A percentile compares a stretch with the other conserved stretches of the same genome.
These are phyloP conservation scores for Peronospora destructor DNA, from an alignment of 352 stramenopile genomes.

Conservation along the genomic window DNA sequence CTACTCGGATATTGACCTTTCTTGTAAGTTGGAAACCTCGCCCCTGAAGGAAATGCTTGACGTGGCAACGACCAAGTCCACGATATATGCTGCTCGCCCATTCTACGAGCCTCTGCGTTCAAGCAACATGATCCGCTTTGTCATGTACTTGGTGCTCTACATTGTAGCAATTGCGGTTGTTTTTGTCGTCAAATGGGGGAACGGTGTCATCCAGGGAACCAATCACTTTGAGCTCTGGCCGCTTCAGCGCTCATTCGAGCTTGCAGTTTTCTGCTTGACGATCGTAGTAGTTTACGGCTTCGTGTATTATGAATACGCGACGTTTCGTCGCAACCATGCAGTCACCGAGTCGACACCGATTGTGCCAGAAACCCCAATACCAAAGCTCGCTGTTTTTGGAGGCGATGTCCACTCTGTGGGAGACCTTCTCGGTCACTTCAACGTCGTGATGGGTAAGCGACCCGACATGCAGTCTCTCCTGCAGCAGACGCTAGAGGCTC, in stretches of 20 bases:
- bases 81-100: conserved; percentile 14
- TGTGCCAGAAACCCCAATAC: conserved; percentile 3
- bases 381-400: conserved; percentile 15
- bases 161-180: conserved; percentile 33
- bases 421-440: conserved; percentile 33
- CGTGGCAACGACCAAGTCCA: conserved; percentile 9
- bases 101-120: conserved; percentile 59
- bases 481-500: conserved; percentile 20
- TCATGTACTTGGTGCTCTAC: conserved; percentile 36
- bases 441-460: conserved; percentile 29
- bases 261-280: conserved; percentile 35
- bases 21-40: conserved; percentile 15
- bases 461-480: conserved; percentile 32
- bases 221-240: conserved; percentile 45
- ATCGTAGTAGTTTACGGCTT: conserved; percentile 44
- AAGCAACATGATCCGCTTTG: conserved; percentile 27
- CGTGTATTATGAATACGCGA: conserved; percentile 41
- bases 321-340: conserved; percentile 13
- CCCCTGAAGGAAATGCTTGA: conserved; percentile 12
- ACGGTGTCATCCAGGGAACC: conserved; percentile 41
- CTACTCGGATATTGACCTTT: conserved; percentile 21
- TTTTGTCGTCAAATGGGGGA: conserved; percentile 35
- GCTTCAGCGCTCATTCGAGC: conserved; percentile 46
- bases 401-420: conserved; percentile 35
- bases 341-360: conserved; percentile 9